A percentile compares a stretch with the other conserved stretches of the same genome.
phyloP scores from a whole-genome alignment of 352 stramenopile genomes.

The Phytophthora pini region DNA sequence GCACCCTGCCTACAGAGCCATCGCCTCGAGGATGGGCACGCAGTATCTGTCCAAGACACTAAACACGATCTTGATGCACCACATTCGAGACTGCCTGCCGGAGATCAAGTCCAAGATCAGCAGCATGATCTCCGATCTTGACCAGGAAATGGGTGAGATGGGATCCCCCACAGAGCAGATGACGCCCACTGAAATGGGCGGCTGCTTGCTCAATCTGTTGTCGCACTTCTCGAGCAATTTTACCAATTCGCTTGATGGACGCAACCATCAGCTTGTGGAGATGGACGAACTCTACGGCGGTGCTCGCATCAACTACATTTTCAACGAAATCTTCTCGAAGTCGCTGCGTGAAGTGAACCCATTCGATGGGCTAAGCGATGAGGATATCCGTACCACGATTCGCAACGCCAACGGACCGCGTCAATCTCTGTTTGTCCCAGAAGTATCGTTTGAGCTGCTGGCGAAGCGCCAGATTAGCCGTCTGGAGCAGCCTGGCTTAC shows the following conservation, averaged over 20 bases:
- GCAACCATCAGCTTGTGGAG: constrained; percentile 83
- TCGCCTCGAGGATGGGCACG: constrained; percentile 96
- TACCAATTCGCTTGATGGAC: constrained; percentile 90
- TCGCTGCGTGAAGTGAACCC: constrained; percentile 93
- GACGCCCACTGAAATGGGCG: constrained; percentile 91
- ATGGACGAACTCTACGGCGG: constrained; percentile 96
- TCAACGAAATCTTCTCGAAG: constrained; percentile 97
- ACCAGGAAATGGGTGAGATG: constrained; percentile 96
- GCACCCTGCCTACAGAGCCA: constrained; percentile 94
- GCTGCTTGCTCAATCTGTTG: constrained; percentile 95
- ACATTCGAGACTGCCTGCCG: constrained; percentile 98
- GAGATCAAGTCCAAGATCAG: constrained; percentile 98
- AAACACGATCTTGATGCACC: constrained; percentile 99
- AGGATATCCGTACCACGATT: constrained; percentile 99
- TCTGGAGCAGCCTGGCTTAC: constrained; percentile 95
- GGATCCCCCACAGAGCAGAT: constrained; percentile 91
- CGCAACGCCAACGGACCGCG: constrained; percentile 98
- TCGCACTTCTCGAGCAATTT: constrained; percentile 93
- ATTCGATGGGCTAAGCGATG: constrained; percentile 97
- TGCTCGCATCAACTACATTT: constrained; percentile 98
- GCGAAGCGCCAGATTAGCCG: constrained; percentile 97
- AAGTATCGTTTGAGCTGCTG: constrained; percentile 99
- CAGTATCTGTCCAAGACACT: constrained; percentile 96
- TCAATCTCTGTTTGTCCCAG: constrained; percentile 98
- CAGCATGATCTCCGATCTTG: constrained; percentile 95